A percentile compares a stretch with the other conserved stretches of the same genome.
These are phyloP conservation scores for Rhododendron ferrugineum DNA, from an alignment of 148 eudicot species.

Conservation along the genomic window DNA sequence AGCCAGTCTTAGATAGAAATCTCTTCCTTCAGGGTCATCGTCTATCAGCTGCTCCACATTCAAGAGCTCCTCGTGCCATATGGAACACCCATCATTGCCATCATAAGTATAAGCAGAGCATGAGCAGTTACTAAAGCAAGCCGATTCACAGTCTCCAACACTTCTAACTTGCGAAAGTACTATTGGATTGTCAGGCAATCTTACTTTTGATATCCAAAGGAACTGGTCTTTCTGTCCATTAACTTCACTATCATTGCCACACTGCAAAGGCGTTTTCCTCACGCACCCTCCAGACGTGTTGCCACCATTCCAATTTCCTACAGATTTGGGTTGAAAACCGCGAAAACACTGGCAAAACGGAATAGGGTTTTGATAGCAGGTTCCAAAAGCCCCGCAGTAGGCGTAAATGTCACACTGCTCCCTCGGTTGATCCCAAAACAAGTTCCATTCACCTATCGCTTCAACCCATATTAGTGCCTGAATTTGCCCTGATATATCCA, in stretches of 20 bases:
- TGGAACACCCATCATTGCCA: conserved; percentile 18
- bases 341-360: conserved; percentile 18
- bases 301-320: conserved; percentile 13
- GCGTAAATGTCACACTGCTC: conserved; percentile 31
- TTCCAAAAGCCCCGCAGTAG: conserved; percentile 23
- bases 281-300: conserved; percentile 24
- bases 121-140: conserved; percentile 26
- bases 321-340: conserved; percentile 14
- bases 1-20: conserved; percentile 26
- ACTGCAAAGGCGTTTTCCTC: conserved; percentile 14
- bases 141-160: conserved; percentile 17
- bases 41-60: conserved; percentile 26
- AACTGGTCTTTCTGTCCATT: conserved; percentile 14
- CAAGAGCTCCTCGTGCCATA: conserved; percentile 24
- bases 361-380: conserved; percentile 13
- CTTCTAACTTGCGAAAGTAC: neutral
- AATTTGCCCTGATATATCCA: conserved; percentile 25
- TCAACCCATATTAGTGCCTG: neutral
- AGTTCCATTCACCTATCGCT: conserved; percentile 15
- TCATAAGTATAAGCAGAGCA: conserved; percentile 30
- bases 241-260: conserved; percentile 6
- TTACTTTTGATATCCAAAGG: neutral
- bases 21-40: conserved; percentile 25
- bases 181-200: conserved; percentile 6
- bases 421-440: conserved; percentile 26